Base-by-base conservation (phyloP, 768 basidiomycete species). In the Heimioporus sp. region DNA sequence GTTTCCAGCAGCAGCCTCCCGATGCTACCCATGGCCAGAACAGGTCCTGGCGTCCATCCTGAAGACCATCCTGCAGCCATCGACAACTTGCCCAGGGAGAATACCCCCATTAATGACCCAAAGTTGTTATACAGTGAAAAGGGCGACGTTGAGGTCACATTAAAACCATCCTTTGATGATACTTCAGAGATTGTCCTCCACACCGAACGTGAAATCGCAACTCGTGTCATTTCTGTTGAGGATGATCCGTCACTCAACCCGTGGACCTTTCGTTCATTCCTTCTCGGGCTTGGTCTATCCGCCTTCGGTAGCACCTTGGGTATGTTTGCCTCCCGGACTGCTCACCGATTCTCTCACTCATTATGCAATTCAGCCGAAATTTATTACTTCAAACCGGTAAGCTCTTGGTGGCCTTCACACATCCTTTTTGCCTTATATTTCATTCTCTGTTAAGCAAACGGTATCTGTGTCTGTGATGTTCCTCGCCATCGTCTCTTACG, bases 371-470 rank as follows among this genome's bases (percentile, higher is more conserved):
- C 49, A 80, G 79, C 80, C 21, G 74, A 83, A 54, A 82, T 83
- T 28, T 82, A 81, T 62, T 83, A 82, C 60, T 83, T 81, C 63
- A 81, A 82, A 63, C 80, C 80, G 4, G 80, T 79, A 56, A 53
- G 54, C 16, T 10, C 11, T 11, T 13, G 5, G 17, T 40, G 17
- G 28, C 13, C 16, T 17, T 16, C 13, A 10, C 15, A 41, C 12
- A 11, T 2, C 65, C 35, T 8, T 28, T 17, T 16, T n/a, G 5
- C 9, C 7, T 41, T 24, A 38, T 54, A 7, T 54, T 36, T 7
- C 45, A 51, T 16, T 41, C 34, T 2, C 16, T 43, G 24, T 24
- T 24, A 24, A 81, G 80, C 80, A 80, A 80, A 79, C 75, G 0
- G 66, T 82, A 24, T 31, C 62, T 10, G 76, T 82, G 2, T 81